Percentiles rank a stretch among this genome's conserved stretches.
Evolutionary conservation across 768 basidiomycete species (phyloP).

Genomic region (Leccinellum rugosiceps): DNA sequence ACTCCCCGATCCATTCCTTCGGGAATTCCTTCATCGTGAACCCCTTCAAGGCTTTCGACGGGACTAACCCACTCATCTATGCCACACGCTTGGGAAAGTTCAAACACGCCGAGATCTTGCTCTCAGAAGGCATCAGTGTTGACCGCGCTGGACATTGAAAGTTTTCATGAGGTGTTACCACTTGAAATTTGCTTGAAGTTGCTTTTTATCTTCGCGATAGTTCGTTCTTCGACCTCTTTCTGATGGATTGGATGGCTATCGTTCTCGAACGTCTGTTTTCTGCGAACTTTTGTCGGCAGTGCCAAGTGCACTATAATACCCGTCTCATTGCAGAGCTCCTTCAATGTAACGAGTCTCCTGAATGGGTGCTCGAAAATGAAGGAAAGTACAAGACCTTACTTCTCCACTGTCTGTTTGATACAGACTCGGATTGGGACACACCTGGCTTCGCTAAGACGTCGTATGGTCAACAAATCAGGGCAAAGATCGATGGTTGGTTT

Average conservation of each 20-base stretch:
- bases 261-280: background rate
- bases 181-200: conserved; percentile 1
- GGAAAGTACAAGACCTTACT: background rate
- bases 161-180: background rate
- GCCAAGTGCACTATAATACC: background rate
- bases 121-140: background rate
- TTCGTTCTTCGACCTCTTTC: background rate
- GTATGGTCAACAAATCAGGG: too few species aligned
- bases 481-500: too few species aligned
- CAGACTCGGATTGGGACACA: too few species aligned
- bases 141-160: background rate
- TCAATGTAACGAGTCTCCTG: background rate
- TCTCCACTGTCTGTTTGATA: too few species aligned
- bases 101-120: background rate
- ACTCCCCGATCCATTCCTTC: background rate
- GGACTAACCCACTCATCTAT: conserved; percentile 1
- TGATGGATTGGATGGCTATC: background rate
- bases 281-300: background rate
- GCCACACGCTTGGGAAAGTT: background rate
- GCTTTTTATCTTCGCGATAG: background rate
- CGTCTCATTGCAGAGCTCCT: background rate
- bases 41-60: background rate
- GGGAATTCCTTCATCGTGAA: background rate
- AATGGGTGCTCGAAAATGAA: background rate
- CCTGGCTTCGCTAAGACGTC: too few species aligned